These are phyloP conservation scores for Deuterostichococcus epilithicus DNA, from an alignment of 139 green algal species.

Conservation along the genomic window DNA sequence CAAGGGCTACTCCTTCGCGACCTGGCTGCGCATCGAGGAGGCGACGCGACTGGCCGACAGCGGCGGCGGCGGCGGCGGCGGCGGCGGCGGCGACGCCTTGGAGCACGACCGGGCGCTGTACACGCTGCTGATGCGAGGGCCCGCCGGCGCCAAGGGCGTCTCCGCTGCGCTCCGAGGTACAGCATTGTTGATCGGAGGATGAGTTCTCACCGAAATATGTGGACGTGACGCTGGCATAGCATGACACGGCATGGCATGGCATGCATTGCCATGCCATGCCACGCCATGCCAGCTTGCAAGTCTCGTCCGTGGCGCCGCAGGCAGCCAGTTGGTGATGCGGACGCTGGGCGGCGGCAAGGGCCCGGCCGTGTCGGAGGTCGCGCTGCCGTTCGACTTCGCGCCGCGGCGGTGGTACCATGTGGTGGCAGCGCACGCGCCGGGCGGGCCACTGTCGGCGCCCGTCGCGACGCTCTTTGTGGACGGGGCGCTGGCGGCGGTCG, in stretches of 20 bases:
- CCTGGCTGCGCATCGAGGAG: slow-evolving; percentile 40
- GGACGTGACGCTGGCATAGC: too few relatives aligned
- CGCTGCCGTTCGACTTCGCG: slow-evolving; percentile 15
- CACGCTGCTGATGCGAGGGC: slow-evolving; percentile 10
- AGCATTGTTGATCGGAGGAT: background rate
- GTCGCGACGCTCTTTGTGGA: slow-evolving; percentile 28
- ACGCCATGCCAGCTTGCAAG: too few relatives aligned
- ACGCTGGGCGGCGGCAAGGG: background rate
- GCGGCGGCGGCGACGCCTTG: too few relatives aligned
- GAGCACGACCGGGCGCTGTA: slow-evolving; percentile 17
- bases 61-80: background rate
- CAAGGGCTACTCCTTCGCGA: slow-evolving; percentile 33
- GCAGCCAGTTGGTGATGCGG: background rate
- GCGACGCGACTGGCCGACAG: background rate
- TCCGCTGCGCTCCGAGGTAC: slow-evolving; percentile 13
- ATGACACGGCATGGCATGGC: too few relatives aligned
- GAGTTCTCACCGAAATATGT: background rate
- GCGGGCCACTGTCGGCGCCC: slow-evolving; percentile 24
- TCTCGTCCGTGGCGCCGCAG: too few relatives aligned
- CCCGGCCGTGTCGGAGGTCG: slow-evolving; percentile 8
- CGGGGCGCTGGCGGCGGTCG: slow-evolving; percentile 15
- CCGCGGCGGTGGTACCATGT: slow-evolving; percentile 39
- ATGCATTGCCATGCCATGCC: too few relatives aligned
- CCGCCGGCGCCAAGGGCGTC: background rate
- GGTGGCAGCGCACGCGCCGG: slow-evolving; percentile 27